Evolutionary conservation across 257 asterid genomes (phyloP).

Genomic region (Ajuga chamaepitys): DNA sequence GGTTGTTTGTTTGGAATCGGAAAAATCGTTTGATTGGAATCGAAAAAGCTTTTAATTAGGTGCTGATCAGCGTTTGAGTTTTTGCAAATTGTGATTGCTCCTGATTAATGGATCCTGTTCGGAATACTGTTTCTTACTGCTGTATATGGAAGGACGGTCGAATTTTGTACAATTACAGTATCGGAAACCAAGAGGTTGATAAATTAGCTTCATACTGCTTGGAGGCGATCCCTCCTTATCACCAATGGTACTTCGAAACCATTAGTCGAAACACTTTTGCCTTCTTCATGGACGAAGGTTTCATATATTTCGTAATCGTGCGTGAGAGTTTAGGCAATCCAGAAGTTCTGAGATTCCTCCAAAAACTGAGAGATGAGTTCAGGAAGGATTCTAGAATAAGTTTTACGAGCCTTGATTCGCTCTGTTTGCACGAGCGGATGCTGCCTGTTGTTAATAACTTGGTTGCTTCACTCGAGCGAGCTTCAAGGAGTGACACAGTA

Average conservation of each 20-base stretch:
- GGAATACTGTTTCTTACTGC: slow-evolving; percentile 43
- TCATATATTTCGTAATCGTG: slow-evolving; percentile 55
- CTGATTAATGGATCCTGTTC: slow-evolving; percentile 24
- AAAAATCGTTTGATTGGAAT: no score
- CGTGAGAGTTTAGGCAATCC: slow-evolving; percentile 34
- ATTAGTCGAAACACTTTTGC: slow-evolving; percentile 38
- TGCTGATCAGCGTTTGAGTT: neutral
- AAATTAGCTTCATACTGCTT: slow-evolving; percentile 53
- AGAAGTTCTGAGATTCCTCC: slow-evolving; percentile 34
- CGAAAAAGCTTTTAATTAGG: no score
- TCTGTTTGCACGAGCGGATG: slow-evolving; percentile 44
- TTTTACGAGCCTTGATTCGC: slow-evolving; percentile 29
- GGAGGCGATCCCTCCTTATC: slow-evolving; percentile 62
- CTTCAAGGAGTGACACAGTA: slow-evolving; percentile 9
- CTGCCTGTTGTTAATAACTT: slow-evolving; percentile 35
- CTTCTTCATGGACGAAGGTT: slow-evolving; percentile 47
- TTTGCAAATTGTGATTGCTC: no score
- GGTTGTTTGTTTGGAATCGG: slow-evolving; percentile 5
- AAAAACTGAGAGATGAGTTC: slow-evolving; percentile 52
- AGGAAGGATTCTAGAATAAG: slow-evolving; percentile 31
- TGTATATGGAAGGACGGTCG: slow-evolving; percentile 56
- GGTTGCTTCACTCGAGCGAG: slow-evolving; percentile 34
- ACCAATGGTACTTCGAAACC: slow-evolving; percentile 66
- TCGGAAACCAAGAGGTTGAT: slow-evolving; percentile 46
- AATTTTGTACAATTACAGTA: slow-evolving; percentile 35